Percentiles rank a stretch among this genome's conserved stretches.
These are phyloP conservation scores for Ophiocordyceps sinensis DNA, from an alignment of 2,329 filamentous ascomycete species.

Conservation along the genomic window DNA sequence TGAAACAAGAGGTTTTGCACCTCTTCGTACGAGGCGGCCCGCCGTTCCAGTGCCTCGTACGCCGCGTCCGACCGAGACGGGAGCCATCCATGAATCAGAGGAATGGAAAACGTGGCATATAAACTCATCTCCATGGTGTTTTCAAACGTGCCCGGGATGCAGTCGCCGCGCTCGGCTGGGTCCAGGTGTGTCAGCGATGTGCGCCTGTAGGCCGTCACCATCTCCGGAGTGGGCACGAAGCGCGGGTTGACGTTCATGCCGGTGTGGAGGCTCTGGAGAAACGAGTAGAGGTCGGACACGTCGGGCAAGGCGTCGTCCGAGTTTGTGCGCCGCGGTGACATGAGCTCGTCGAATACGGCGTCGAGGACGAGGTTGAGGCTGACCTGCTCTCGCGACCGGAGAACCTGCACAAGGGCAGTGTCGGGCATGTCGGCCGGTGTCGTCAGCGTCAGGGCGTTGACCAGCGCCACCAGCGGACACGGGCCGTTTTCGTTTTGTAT, in stretches of 20 bases:
- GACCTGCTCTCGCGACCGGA: conserved; percentile 73
- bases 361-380: conserved; percentile 75
- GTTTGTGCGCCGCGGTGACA: conserved; percentile 56
- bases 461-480: conserved; percentile 80
- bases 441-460: conserved; percentile 80
- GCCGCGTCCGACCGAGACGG: conserved; percentile 52
- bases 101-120: conserved; percentile 79
- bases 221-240: conserved; percentile 49
- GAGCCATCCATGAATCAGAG: conserved; percentile 87
- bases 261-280: conserved; percentile 77
- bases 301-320: conserved; percentile 59
- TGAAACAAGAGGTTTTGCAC: conserved; percentile 78
- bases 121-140: conserved; percentile 78
- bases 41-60: conserved; percentile 55
- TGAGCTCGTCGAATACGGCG: conserved; percentile 84
- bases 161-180: conserved; percentile 30
- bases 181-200: conserved; percentile 38
- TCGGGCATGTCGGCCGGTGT: conserved; percentile 48
- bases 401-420: conserved; percentile 62
- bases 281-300: conserved; percentile 73
- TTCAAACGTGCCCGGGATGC: conserved; percentile 63
- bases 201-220: conserved; percentile 30
- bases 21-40: conserved; percentile 78
- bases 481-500: conserved; percentile 91
- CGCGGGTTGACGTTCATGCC: conserved; percentile 97